These are phyloP conservation scores for Aquilaria agallochum DNA, from an alignment of 441 rosid species.

Conservation along the genomic window DNA sequence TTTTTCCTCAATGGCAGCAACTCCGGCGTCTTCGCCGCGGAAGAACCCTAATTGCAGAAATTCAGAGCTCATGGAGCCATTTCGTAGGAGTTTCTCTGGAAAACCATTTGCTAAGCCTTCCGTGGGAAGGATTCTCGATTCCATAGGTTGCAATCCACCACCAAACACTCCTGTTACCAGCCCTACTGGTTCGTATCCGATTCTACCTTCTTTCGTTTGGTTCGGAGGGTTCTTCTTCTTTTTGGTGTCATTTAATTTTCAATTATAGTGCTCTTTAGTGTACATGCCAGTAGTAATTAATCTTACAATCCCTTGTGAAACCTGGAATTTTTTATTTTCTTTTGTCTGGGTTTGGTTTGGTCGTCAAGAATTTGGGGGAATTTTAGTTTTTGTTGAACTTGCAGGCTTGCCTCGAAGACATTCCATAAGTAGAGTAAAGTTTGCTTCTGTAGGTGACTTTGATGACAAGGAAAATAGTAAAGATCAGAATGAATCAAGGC, in stretches of 20 bases:
- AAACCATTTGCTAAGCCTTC: slow-evolving; percentile 52
- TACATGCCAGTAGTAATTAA: no score
- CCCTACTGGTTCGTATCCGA: slow-evolving; percentile 41
- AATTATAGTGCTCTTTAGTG: not conserved
- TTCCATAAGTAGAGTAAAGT: slow-evolving; percentile 37
- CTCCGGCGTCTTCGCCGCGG: slow-evolving; percentile 33
- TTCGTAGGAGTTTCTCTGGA: slow-evolving; percentile 63
- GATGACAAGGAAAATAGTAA: slow-evolving; percentile 70
- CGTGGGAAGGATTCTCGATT: slow-evolving; percentile 16
- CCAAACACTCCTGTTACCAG: slow-evolving; percentile 52
- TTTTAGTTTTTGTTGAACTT: no score
- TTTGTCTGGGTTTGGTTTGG: no score
- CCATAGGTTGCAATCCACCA: slow-evolving; percentile 27
- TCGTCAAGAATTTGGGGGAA: no score
- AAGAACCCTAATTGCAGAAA: slow-evolving; percentile 40
- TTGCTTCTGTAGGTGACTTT: slow-evolving; percentile 24
- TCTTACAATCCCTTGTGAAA: no score
- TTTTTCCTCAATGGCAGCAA: slow-evolving; percentile 36
- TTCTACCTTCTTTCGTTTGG: not conserved
- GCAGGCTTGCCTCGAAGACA: slow-evolving; percentile 44
- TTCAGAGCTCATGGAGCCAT: slow-evolving; percentile 31
- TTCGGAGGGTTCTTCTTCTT: not conserved
- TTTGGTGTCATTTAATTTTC: not conserved
- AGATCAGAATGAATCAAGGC: slow-evolving; percentile 25
- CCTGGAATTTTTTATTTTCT: no score